phyloP scores from a whole-genome alignment of 306 rosid species.

The Cucumis cinereus region DNA sequence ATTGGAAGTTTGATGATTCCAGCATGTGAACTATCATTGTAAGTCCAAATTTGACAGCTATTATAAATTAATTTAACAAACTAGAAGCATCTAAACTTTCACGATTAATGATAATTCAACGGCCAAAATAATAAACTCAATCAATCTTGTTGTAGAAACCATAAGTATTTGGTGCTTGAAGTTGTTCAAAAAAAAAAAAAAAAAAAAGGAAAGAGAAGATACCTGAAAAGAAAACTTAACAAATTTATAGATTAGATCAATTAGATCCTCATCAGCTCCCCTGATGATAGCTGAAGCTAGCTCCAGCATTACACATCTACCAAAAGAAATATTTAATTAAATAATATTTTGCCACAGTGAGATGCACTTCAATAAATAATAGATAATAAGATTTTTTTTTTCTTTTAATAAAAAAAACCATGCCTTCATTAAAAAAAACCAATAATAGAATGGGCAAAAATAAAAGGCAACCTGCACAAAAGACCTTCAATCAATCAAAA shows the following conservation, averaged over 20 bases:
- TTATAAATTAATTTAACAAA: not conserved
- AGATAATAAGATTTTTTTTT: not conserved
- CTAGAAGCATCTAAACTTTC: not conserved
- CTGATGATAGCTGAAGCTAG: constrained; percentile 59
- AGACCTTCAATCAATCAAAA: too few species aligned
- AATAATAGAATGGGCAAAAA: too few species aligned
- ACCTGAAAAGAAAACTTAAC: constrained; percentile 52
- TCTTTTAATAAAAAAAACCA: too few species aligned
- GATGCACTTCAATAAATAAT: not conserved
- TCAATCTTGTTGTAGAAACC: not conserved
- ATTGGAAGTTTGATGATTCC: not conserved
- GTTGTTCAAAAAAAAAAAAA: too few species aligned
- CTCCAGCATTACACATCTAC: constrained; percentile 57
- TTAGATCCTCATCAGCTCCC: constrained; percentile 62
- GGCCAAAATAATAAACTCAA: not conserved
- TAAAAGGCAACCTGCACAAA: too few species aligned
- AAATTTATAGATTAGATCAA: constrained; percentile 52
- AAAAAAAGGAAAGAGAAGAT: constrained; percentile 3
- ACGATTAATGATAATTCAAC: not conserved
- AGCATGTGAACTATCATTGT: not conserved
- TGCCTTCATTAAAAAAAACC: too few species aligned
- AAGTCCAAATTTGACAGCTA: not conserved
- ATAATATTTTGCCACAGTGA: too few species aligned
- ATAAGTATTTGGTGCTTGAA: not conserved
- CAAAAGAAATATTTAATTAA: constrained; percentile 9